Evolutionary conservation across 495 filamentous ascomycete species (phyloP).

Genomic region (Neurospora sp.): DNA sequence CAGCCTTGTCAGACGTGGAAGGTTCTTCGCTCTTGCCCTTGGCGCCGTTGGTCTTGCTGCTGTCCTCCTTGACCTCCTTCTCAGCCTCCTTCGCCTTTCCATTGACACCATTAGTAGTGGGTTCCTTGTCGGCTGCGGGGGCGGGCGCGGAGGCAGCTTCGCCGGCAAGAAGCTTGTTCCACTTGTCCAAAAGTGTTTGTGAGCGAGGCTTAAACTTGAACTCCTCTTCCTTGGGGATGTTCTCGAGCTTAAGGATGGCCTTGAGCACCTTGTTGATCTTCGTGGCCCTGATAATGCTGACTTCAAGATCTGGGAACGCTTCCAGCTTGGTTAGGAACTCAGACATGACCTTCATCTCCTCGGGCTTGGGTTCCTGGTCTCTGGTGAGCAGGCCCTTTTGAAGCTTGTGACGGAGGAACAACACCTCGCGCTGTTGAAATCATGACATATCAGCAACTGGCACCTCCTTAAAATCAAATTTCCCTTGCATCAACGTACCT

Average conservation of each 20-base stretch:
- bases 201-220: conserved; percentile 76
- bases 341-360: conserved; percentile 82
- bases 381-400: conserved; percentile 83
- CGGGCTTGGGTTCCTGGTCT: conserved; percentile 69
- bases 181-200: conserved; percentile 61
- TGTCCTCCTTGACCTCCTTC: conserved; percentile 42
- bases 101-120: conserved; percentile 36
- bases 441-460: conserved; percentile 8
- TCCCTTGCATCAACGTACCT: conserved; percentile 33
- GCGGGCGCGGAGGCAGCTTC: conserved; percentile 26
- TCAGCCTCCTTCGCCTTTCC: conserved; percentile 29
- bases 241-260: conserved; percentile 71
- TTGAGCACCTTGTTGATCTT: conserved; percentile 95
- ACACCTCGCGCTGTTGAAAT: conserved; percentile 49
- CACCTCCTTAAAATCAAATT: neutral
- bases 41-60: conserved; percentile 27
- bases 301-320: conserved; percentile 66
- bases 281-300: conserved; percentile 69
- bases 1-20: conserved; percentile 20
- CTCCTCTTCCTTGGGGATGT: conserved; percentile 76
- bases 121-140: neutral
- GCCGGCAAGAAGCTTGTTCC: conserved; percentile 69
- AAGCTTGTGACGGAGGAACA: conserved; percentile 80
- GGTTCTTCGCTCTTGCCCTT: conserved; percentile 32
- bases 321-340: conserved; percentile 73